These are phyloP conservation scores for Xylariaceae sp. DNA, from an alignment of 2,329 filamentous ascomycete genomes.

Conservation along the genomic window DNA sequence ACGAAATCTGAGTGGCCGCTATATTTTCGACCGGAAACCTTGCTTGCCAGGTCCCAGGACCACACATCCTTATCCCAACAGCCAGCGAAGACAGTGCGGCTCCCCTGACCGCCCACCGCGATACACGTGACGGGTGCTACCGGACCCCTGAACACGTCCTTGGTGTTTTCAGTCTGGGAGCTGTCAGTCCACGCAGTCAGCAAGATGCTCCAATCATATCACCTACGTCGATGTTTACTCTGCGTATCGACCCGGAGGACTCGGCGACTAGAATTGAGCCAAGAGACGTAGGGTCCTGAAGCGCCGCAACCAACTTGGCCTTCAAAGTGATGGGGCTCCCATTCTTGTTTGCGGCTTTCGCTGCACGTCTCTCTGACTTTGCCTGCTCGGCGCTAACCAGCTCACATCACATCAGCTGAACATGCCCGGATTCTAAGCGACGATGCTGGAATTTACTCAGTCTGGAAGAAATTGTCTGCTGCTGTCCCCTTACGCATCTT, in stretches of 20 bases:
- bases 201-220: not conserved
- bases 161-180: conserved; percentile 37
- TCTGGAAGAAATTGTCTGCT: conserved; percentile 85
- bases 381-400: conserved; percentile 43
- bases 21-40: conserved; percentile 53
- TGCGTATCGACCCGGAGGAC: conserved; percentile 75
- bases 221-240: conserved; percentile 68
- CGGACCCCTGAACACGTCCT: conserved; percentile 64
- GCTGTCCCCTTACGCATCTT: conserved; percentile 62
- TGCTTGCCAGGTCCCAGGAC: conserved; percentile 69
- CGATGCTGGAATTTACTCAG: conserved; percentile 63
- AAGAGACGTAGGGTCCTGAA: conserved; percentile 60
- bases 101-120: conserved; percentile 55
- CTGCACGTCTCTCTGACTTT: conserved; percentile 56
- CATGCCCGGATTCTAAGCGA: not conserved
- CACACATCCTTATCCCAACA: conserved; percentile 94
- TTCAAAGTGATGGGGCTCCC: conserved; percentile 76
- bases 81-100: conserved; percentile 70
- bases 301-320: conserved; percentile 79
- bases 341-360: conserved; percentile 70
- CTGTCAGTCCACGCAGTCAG: conserved; percentile 3
- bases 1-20: conserved; percentile 87
- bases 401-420: conserved; percentile 32
- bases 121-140: conserved; percentile 76
- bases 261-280: conserved; percentile 73